These are phyloP conservation scores for Sphagnurus paluster DNA, from an alignment of 1,284 basidiomycete genomes.

Conservation along the genomic window DNA sequence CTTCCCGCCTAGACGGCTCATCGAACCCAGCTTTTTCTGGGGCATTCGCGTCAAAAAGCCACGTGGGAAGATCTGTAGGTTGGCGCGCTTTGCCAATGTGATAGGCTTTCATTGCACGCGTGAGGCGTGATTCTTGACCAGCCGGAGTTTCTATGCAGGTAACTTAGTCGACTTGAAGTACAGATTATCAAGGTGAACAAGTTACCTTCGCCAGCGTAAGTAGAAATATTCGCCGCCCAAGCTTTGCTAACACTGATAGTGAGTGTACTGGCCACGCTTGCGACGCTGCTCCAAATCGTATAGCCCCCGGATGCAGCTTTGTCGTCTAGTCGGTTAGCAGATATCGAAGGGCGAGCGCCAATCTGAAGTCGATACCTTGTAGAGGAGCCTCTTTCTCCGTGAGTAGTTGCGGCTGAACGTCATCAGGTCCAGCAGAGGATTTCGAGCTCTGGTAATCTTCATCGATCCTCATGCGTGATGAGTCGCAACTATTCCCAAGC, in stretches of 20 bases:
- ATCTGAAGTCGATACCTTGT: neutral
- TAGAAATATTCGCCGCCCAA: constrained; percentile 47
- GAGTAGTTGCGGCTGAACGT: constrained; percentile 1
- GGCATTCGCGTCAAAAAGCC: constrained; percentile 64
- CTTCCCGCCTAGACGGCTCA: constrained; percentile 9
- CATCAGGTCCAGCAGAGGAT: neutral
- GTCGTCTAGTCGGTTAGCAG: neutral
- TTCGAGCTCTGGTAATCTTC: constrained; percentile 23
- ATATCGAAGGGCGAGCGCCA: neutral
- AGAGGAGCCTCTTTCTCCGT: neutral
- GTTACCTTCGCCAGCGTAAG: constrained; percentile 51
- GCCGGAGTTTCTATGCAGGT: constrained; percentile 48
- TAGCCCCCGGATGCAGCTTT: constrained; percentile 29
- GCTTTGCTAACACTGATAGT: constrained; percentile 59
- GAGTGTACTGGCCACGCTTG: constrained; percentile 51
- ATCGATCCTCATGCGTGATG: constrained; percentile 48
- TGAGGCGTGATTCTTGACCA: constrained; percentile 61
- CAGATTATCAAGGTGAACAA: neutral
- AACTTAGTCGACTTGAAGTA: neutral
- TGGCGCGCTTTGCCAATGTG: constrained; percentile 60
- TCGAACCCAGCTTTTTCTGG: constrained; percentile 17
- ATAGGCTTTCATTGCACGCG: constrained; percentile 67
- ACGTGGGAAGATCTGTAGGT: constrained; percentile 61
- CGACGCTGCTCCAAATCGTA: constrained; percentile 56
- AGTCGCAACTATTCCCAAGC: constrained; percentile 34